Evolutionary conservation across 768 basidiomycete genomes (phyloP), one percentile per base, ranked within the genome.

Genomic region (Mycena vulgaris): DNA sequence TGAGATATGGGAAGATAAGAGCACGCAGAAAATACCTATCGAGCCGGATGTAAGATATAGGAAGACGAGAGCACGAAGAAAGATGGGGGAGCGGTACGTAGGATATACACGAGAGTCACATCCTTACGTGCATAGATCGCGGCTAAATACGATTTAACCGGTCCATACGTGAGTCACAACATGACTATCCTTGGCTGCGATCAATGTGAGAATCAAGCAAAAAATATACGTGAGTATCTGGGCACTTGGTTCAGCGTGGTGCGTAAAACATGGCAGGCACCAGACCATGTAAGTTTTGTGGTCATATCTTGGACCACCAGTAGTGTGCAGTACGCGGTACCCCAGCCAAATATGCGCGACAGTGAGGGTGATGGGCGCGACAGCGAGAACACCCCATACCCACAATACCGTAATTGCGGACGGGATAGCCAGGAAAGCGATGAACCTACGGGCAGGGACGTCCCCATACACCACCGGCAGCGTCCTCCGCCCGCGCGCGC

Each of bases 211-310:
- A 37, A 71, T 48, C 7, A 51, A 68, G 42, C 70, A 67, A 30
- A 71, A 71, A 5, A 57, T 51, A 47, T 71, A 71, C 39, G 65
- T 66, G 9, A 47, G 56, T 7, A 71, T 42, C 65, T 67, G 33
- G n/a, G n/a, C 11, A 60, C 13, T 37, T 7, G 35, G 45, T 28
- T 9, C 17, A 10, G 35, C 35, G 35, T 17, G 23, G 49, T 5
- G 31, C 25, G 31, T 6, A 23, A 27, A 59, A 8, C 55, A 51
- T 0, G 13, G 8, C 14, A 42, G 33, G 63, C 28, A 23, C 33
- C 55, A 1, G 19, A 75, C 74, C 74, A 75, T 75, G 40, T 73
- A 75, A 2, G 74, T 75, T 53, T 72, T 69, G 55, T 75, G 74
- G 40, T 72, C 74, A 33, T 72, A 75, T n/a, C 40, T 51, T 17